Evolutionary conservation across 805 yeast genomes (phyloP).

Genomic region (Zygotorulaspora chibaensis): DNA sequence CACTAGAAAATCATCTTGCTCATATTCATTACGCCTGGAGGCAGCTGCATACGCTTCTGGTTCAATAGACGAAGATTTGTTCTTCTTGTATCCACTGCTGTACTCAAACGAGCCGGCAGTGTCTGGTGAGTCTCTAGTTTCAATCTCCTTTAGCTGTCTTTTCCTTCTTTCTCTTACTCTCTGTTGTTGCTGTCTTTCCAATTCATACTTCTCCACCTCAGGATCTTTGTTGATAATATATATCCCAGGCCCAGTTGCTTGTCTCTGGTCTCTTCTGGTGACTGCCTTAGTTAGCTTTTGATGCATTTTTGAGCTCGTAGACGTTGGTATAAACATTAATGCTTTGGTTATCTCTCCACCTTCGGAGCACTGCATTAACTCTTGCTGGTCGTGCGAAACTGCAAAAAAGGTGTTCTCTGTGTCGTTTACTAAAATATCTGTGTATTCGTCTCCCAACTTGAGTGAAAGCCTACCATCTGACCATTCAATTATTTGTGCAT

Average conservation of each 20-base stretch:
- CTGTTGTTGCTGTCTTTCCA: conserved; percentile 64
- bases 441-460: conserved; percentile 81
- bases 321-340: conserved; percentile 80
- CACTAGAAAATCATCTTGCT: conserved; percentile 35
- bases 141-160: conserved; percentile 52
- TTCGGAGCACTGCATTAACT: conserved; percentile 56
- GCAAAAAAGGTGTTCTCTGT: conserved; percentile 69
- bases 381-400: conserved; percentile 64
- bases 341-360: conserved; percentile 60
- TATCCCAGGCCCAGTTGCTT: conserved; percentile 38
- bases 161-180: conserved; percentile 64
- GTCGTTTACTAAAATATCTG: conserved; percentile 66
- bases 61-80: conserved; percentile 4
- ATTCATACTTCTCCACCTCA: conserved; percentile 57
- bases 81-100: conserved; percentile 18
- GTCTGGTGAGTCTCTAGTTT: conserved; percentile 48
- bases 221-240: conserved; percentile 55
- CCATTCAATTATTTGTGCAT: conserved; percentile 90
- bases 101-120: conserved; percentile 31
- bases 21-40: conserved; percentile 30
- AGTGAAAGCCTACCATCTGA: conserved; percentile 85
- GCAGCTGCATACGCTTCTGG: conserved; percentile 11
- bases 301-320: conserved; percentile 83
- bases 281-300: conserved; percentile 70
- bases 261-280: conserved; percentile 35